phyloP scores from a whole-genome alignment of 163 green algal species.

The Scenedesmus sp. region DNA sequence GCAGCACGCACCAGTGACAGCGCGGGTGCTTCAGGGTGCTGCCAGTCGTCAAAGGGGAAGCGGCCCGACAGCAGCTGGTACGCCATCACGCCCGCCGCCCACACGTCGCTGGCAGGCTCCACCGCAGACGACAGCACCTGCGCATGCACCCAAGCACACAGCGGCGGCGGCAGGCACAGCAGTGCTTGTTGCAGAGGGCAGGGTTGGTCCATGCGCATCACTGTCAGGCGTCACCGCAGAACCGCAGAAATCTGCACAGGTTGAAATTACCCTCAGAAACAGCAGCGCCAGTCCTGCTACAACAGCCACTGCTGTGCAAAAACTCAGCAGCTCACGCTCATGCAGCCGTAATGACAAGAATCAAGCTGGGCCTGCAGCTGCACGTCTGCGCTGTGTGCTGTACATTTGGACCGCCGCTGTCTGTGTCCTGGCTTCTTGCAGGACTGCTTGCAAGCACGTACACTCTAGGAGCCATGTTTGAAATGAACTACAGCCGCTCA shows the following conservation, averaged over 20 bases:
- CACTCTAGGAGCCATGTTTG: no score
- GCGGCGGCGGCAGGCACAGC: background rate
- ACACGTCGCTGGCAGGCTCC: slow-evolving; percentile 87
- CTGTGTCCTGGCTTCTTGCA: background rate
- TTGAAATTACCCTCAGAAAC: no score
- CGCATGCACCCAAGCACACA: background rate
- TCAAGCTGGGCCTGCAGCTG: no score
- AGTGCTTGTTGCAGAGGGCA: background rate
- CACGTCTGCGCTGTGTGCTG: no score
- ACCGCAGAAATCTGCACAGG: no score
- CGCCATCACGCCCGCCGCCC: slow-evolving; percentile 90
- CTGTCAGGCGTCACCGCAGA: no score
- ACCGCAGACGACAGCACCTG: slow-evolving; percentile 60
- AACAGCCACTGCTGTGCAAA: no score
- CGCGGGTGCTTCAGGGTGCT: slow-evolving; percentile 75
- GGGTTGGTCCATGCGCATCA: no score
- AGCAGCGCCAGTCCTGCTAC: no score
- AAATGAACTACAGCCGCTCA: no score
- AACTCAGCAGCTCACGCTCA: no score
- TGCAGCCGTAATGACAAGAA: no score
- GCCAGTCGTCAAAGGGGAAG: slow-evolving; percentile 92
- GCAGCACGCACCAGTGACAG: slow-evolving; percentile 70
- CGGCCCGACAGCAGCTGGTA: slow-evolving; percentile 91
- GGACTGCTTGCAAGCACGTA: background rate
- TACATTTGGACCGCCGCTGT: background rate